phyloP scores from a whole-genome alignment of 2,329 filamentous ascomycete genomes.

The Clarireedia homoeocarpa region DNA sequence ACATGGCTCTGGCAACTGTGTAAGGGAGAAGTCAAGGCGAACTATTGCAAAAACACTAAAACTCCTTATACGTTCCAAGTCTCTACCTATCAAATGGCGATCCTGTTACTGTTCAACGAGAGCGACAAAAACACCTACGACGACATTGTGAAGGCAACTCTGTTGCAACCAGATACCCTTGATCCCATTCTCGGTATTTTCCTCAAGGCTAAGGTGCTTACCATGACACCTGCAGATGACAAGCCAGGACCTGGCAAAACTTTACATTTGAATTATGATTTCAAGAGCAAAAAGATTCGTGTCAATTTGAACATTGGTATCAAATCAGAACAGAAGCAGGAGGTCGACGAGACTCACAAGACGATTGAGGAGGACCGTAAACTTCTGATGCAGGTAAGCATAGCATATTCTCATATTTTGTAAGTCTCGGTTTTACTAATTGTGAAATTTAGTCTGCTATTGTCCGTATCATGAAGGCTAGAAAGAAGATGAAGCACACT shows the following conservation, averaged over 20 bases:
- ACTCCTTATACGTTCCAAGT: constrained; percentile 95
- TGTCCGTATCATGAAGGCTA: constrained; percentile 98
- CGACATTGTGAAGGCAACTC: constrained; percentile 76
- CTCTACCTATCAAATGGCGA: constrained; percentile 96
- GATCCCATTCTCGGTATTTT: constrained; percentile 82
- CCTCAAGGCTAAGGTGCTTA: constrained; percentile 85
- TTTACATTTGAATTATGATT: constrained; percentile 84
- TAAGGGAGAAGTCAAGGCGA: constrained; percentile 93
- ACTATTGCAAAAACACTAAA: constrained; percentile 84
- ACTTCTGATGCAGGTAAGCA: constrained; percentile 84
- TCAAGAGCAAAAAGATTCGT: constrained; percentile 97
- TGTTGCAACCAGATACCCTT: constrained; percentile 71
- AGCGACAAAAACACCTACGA: constrained; percentile 78
- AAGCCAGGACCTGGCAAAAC: constrained; percentile 72
- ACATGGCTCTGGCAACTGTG: constrained; percentile 98
- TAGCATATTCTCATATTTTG: background rate
- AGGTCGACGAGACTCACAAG: constrained; percentile 96
- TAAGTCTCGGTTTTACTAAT: constrained; percentile 24
- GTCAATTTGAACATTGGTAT: constrained; percentile 93
- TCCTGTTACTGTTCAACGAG: constrained; percentile 91
- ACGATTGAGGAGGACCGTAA: constrained; percentile 98
- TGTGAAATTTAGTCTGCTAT: constrained; percentile 69
- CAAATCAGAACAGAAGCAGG: constrained; percentile 92
- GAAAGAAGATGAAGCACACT: constrained; percentile 97
- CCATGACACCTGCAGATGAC: constrained; percentile 60